Evolutionary conservation across 345 rosid species (phyloP).

Genomic region (Citrus cavaleriei): DNA sequence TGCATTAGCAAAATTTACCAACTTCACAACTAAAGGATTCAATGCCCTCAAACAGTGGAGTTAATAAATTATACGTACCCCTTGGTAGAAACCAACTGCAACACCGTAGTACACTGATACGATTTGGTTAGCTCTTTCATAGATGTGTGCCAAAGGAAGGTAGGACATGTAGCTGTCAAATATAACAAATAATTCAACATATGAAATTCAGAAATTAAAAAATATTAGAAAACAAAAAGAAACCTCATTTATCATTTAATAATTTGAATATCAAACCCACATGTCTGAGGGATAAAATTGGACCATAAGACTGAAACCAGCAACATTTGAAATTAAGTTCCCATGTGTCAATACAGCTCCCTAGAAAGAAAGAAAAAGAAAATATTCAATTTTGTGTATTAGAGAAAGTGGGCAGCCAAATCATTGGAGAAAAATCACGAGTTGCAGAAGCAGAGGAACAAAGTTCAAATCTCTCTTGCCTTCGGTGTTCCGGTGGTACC

Average conservation of each 20-base stretch:
- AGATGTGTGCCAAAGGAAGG: conserved; percentile 95
- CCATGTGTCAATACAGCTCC: conserved; percentile 81
- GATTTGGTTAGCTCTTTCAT: conserved; percentile 77
- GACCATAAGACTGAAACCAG: conserved; percentile 42
- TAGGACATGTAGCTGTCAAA: conserved; percentile 71
- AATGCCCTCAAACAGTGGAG: background rate
- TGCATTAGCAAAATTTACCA: background rate
- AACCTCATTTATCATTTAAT: background rate
- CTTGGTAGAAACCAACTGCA: conserved; percentile 87
- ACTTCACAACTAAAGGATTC: background rate
- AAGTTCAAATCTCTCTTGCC: conserved; percentile 36
- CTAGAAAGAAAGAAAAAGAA: conserved; percentile 30
- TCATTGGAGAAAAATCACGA: conserved; percentile 8
- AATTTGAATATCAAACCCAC: conserved; percentile 43
- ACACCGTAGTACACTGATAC: conserved; percentile 49
- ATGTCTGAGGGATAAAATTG: conserved; percentile 58
- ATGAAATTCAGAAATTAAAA: background rate
- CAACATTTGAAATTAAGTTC: conserved; percentile 79
- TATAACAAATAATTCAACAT: conserved; percentile 6
- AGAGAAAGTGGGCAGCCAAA: background rate
- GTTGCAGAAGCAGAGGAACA: conserved; percentile 17
- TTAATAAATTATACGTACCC: conserved; percentile 45
- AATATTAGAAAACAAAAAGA: background rate
- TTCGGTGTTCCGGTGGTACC: conserved; percentile 98
- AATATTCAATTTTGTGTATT: conserved; percentile 2